These are phyloP conservation scores for Monosporozyma servazzii DNA, from an alignment of 805 yeast species.

Conservation along the genomic window DNA sequence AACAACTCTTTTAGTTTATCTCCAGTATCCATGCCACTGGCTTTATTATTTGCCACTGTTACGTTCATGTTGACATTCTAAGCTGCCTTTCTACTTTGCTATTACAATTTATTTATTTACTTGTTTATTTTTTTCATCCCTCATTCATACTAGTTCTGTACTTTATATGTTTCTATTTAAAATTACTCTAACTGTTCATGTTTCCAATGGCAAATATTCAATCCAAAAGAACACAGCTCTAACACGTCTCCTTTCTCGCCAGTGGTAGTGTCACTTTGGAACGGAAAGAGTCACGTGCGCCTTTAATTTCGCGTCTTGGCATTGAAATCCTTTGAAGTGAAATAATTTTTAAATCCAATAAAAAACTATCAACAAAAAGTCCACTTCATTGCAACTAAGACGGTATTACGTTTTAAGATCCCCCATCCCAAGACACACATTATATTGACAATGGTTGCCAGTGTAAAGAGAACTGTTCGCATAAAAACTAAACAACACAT, in stretches of 20 bases:
- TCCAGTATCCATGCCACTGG: neutral
- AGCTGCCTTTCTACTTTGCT: neutral
- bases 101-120: neutral
- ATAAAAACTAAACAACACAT: slow-evolving; percentile 81
- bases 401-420: neutral
- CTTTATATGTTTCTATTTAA: neutral
- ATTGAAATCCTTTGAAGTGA: neutral
- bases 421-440: neutral
- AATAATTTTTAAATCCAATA: neutral
- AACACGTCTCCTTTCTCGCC: neutral
- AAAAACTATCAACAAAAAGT: neutral
- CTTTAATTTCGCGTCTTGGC: neutral
- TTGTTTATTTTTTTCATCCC: neutral
- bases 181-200: neutral
- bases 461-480: slow-evolving; percentile 77
- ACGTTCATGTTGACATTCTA: neutral
- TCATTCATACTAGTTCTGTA: neutral
- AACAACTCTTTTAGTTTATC: neutral
- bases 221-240: neutral
- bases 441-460: slow-evolving; percentile 2
- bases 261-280: neutral
- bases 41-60: neutral
- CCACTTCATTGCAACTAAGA: neutral
- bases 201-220: neutral
- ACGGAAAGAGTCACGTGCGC: neutral